Evolutionary conservation across 257 asterid species (phyloP), one percentile per base, ranked within the genome.

Genomic region (Solanum pennellii): DNA sequence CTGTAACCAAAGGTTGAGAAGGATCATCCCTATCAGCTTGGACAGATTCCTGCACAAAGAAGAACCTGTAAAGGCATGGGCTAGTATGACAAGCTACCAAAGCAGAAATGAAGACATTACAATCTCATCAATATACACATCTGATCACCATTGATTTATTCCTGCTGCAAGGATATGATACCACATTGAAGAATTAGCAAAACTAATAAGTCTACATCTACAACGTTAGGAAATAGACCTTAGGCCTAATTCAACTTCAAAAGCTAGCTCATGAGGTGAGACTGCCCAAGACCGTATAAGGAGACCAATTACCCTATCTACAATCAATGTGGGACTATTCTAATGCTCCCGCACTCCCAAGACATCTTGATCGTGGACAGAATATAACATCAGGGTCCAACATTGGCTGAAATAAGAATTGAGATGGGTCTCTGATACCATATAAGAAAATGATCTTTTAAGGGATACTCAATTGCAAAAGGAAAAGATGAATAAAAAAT

Each of bases 11-110:
- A 11, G 99, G 98, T 89, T 92, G 99, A 85, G 93, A 90, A 35
- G 99, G 99, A 84, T 97, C 99, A 84, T 97, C 99, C 93, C 99
- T 95, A 84, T 97, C 99, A 86, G 93, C 96, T 89, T 93, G 94
- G 88, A 93, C 92, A 69, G 89, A 83, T 83, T 93, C 94, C 95
- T 91, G 88, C 68, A 86, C 27, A 41, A 82, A 31, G 85, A 33
- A 75, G 39, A 66, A 82, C 83, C 86, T 90, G 89, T 85, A 89
- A 90, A 75, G 89, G 90, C 31, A 79, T 65, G 42, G 83, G 83
- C 56, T 82, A 60, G 59, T 33, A 41, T 29, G 44, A 74, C 60
- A n/a, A 76, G 60, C 60, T 41, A 76, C 83, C 35, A 76, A 41
- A 76, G 59, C 35, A 76, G 59, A 76, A 23, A 41, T 41, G 83